Evolutionary conservation across 192 early-diverging fungal species (phyloP).

Genomic region (Linnemannia exigua): DNA sequence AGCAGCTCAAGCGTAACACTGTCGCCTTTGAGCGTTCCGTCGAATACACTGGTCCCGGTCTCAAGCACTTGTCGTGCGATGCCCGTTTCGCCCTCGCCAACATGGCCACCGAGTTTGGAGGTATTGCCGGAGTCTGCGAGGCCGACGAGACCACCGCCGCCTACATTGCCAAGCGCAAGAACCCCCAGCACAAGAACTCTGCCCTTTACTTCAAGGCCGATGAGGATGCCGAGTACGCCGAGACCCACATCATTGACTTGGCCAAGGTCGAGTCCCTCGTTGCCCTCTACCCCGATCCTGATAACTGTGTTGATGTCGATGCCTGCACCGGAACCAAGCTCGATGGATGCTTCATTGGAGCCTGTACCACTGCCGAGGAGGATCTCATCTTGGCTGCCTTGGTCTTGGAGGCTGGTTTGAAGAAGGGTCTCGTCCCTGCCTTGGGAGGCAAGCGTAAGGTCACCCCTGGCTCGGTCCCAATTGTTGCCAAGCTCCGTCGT

Average conservation of each 20-base stretch:
- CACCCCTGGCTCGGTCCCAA: constrained; percentile 84
- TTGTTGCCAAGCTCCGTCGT: constrained; percentile 81
- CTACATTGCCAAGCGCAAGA: constrained; percentile 80
- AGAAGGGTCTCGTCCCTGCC: constrained; percentile 75
- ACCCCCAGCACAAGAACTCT: constrained; percentile 75
- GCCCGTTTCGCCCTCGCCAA: constrained; percentile 86
- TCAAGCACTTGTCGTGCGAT: constrained; percentile 87
- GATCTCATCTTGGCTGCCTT: constrained; percentile 84
- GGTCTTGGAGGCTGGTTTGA: constrained; percentile 80
- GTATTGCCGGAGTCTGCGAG: constrained; percentile 87
- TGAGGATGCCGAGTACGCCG: constrained; percentile 81
- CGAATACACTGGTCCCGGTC: constrained; percentile 81
- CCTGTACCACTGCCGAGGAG: constrained; percentile 88
- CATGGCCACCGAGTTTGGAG: constrained; percentile 91
- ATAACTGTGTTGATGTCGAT: constrained; percentile 78
- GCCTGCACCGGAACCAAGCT: constrained; percentile 73
- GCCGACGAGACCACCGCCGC: constrained; percentile 81
- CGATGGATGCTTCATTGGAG: constrained; percentile 87
- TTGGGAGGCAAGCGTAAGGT: constrained; percentile 76
- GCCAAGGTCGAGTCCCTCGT: constrained; percentile 77
- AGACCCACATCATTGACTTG: constrained; percentile 83
- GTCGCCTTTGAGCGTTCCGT: constrained; percentile 86
- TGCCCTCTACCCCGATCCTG: constrained; percentile 81
- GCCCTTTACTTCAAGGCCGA: constrained; percentile 84
- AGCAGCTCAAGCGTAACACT: constrained; percentile 88